Evolutionary conservation across 768 basidiomycete genomes (phyloP), one percentile per base, ranked within the genome.

Genomic region (Boletus rubropictus): DNA sequence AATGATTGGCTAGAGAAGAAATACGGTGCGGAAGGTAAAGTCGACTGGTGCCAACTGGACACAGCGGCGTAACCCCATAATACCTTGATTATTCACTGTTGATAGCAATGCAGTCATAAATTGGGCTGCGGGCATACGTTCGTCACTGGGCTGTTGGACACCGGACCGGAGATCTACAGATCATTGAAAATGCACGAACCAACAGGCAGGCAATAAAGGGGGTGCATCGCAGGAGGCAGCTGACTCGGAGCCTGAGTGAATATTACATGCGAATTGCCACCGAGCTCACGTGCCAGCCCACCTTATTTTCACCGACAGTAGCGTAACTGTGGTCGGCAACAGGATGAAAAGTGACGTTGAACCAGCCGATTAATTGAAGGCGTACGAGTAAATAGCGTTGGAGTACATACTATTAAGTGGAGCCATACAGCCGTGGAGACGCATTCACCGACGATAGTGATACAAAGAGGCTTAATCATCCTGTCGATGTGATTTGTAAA

Each of bases 1-100:
- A 95, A 96, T 61, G 77, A 84, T 45, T 97, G 94, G 94, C 70
- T 97, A 21, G 78, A 79, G 62, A 60, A 74, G 48, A 81, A 80
- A 56, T 94, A 96, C 59, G 93, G 92, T 6, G 55, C 71, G 21
- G 81, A 80, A 33, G 81, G 77, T 40, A 72, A 65, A 49, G 83
- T 91, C n/a, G 75, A 89, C 58, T 91, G 88, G 88, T 82, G 82
- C 59, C 70, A 66, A 39, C 67, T 78, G 39, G 69, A 64, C 39
- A 17, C 42, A 32, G 52, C 47, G 58, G 53, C 54, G 51, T 54
- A 42, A 51, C 38, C 35, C 39, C 52, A 56, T 29, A 24, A 54
- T 63, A 55, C 49, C 58, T 58, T 51, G n/a, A 51, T 4, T 5
- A 38, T 56, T 64, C 45, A 31, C 24, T 59, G 65, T 56, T 42